A percentile compares a stretch with the other conserved stretches of the same genome.
Evolutionary conservation across 345 rosid genomes (phyloP).

Genomic region (Microthlaspi erraticum): DNA sequence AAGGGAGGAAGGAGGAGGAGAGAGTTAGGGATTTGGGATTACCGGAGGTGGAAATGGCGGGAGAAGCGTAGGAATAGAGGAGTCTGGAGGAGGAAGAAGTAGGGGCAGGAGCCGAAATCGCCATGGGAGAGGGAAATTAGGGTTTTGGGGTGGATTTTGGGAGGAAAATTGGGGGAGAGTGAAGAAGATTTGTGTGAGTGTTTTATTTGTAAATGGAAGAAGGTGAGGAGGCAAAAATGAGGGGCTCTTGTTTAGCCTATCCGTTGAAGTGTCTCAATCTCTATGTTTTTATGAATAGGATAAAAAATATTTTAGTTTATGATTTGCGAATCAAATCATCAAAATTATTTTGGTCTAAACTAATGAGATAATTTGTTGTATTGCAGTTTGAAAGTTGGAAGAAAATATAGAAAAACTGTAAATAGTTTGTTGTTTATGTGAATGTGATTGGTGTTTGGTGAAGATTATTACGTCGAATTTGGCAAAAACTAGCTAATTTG

Average conservation of each 20-base stretch:
- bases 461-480: no score
- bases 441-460: no score
- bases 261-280: constrained; percentile 3
- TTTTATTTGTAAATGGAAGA: not conserved
- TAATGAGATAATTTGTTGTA: not conserved
- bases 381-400: not conserved
- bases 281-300: no score
- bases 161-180: constrained; percentile 5
- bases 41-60: constrained; percentile 25
- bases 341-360: no score
- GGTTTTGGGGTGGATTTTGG: not conserved
- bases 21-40: constrained; percentile 51
- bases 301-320: no score
- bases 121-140: constrained; percentile 49
- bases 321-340: no score
- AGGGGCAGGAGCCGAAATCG: constrained; percentile 56
- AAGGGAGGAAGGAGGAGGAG: constrained; percentile 63
- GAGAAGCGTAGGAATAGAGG: constrained; percentile 40
- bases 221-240: constrained; percentile 19
- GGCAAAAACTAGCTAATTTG: not conserved
- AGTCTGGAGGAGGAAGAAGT: constrained; percentile 52
- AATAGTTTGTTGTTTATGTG: not conserved
- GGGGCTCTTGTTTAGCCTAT: constrained; percentile 27
- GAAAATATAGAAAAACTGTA: no score
- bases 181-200: not conserved